Evolutionary conservation across 805 yeast species (phyloP).

Genomic region (Suhomyces xylopsoci): DNA sequence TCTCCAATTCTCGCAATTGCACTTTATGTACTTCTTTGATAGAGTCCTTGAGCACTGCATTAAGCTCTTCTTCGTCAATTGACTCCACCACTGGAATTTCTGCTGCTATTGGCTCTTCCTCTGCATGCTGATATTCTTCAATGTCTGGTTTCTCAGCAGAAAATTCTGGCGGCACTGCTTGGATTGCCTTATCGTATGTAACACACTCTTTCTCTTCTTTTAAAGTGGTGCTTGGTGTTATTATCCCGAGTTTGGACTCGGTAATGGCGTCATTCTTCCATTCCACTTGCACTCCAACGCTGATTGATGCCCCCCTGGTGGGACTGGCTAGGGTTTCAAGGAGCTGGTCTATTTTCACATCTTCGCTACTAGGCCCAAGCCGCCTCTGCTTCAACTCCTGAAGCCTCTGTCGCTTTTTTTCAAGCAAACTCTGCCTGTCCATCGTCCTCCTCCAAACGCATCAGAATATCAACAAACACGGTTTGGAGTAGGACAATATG

Average conservation of each 20-base stretch:
- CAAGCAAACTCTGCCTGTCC: conserved; percentile 38
- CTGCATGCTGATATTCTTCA: background rate
- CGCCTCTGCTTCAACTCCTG: conserved; percentile 24
- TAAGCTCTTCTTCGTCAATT: conserved; percentile 18
- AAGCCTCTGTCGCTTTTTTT: conserved; percentile 38
- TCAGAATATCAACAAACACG: background rate
- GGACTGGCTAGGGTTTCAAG: conserved; percentile 9
- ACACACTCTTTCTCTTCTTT: conserved; percentile 7
- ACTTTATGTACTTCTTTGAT: conserved; percentile 22
- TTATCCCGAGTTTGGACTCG: background rate
- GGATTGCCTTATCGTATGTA: conserved; percentile 23
- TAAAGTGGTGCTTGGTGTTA: too few relatives aligned
- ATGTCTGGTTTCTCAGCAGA: background rate
- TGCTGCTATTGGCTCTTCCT: background rate
- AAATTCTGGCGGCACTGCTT: conserved; percentile 10
- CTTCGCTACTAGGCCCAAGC: conserved; percentile 10
- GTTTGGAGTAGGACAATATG: background rate
- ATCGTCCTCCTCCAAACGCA: conserved; percentile 8
- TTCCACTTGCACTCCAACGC: conserved; percentile 30
- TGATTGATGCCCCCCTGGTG: conserved; percentile 13
- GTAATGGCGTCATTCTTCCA: background rate
- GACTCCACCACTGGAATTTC: background rate
- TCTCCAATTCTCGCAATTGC: conserved; percentile 1
- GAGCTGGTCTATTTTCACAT: conserved; percentile 13
- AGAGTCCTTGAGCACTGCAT: conserved; percentile 19